phyloP scores from a whole-genome alignment of 768 basidiomycete genomes.

The Clitopilus passeckerianus region DNA sequence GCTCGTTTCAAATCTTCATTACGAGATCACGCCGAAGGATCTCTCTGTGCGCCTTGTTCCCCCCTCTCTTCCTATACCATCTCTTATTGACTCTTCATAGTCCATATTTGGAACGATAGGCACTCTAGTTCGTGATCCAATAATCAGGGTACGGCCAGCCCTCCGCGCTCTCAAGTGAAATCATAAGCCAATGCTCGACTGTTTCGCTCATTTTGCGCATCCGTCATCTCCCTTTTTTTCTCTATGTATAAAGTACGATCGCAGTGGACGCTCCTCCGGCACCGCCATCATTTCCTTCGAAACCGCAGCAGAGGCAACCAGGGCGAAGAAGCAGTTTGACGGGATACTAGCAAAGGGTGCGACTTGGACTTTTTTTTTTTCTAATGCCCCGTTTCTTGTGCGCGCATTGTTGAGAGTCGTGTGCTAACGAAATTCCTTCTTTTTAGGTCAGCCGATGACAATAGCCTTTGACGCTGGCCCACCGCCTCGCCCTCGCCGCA shows the following conservation, averaged over 20 bases:
- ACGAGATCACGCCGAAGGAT: constrained; percentile 87
- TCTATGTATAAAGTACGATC: constrained; percentile 75
- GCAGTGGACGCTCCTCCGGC: constrained; percentile 89
- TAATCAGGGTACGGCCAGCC: constrained; percentile 90
- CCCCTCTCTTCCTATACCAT: neutral
- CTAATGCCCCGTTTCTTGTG: neutral
- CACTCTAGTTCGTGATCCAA: constrained; percentile 88
- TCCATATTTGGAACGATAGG: constrained; percentile 90
- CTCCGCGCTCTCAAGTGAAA: constrained; percentile 54
- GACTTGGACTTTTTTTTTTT: neutral
- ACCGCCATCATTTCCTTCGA: constrained; percentile 78
- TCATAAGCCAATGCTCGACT: constrained; percentile 43
- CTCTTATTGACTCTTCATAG: constrained; percentile 30
- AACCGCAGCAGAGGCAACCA: constrained; percentile 70
- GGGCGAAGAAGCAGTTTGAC: constrained; percentile 80
- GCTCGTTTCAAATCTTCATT: constrained; percentile 84
- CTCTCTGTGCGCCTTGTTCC: constrained; percentile 57
- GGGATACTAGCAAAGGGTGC: constrained; percentile 87
- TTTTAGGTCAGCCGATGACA: constrained; percentile 71
- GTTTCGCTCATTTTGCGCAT: constrained; percentile 30
- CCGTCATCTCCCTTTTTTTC: constrained; percentile 18
- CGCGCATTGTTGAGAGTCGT: neutral
- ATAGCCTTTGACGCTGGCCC: constrained; percentile 56
- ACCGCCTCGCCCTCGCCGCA: constrained; percentile 41
- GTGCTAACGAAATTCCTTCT: constrained; percentile 3